Evolutionary conservation across 2,329 filamentous ascomycete genomes (phyloP).

Genomic region (Monilinia vaccinii-corymbosi): DNA sequence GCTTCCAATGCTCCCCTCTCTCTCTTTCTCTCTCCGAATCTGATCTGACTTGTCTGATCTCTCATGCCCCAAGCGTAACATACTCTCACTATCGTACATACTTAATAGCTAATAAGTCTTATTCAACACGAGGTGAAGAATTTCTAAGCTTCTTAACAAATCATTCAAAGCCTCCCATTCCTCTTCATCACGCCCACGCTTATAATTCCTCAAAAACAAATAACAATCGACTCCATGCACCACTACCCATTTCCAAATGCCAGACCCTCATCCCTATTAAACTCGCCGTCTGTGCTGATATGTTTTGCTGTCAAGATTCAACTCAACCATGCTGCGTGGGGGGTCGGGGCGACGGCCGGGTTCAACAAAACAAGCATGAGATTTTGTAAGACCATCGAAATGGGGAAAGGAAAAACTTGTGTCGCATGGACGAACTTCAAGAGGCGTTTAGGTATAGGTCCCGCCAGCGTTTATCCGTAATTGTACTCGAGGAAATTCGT

Average conservation of each 20-base stretch:
- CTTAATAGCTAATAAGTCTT: background rate
- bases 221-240: slow-evolving; percentile 1
- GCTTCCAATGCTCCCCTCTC: background rate
- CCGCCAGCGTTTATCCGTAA: background rate
- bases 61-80: background rate
- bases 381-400: slow-evolving; percentile 1
- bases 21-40: background rate
- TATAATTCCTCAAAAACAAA: slow-evolving; percentile 7
- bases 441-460: slow-evolving; percentile 1
- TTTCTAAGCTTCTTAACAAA: background rate
- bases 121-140: background rate
- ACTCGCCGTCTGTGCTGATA: slow-evolving; percentile 6
- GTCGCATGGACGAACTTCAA: slow-evolving; percentile 1
- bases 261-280: slow-evolving; percentile 7
- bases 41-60: background rate
- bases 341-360: too few relatives aligned
- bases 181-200: background rate
- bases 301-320: slow-evolving; percentile 10
- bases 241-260: slow-evolving; percentile 8
- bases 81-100: slow-evolving; percentile 2
- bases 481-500: slow-evolving; percentile 8
- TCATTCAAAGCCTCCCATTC: background rate
- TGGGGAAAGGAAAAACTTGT: slow-evolving; percentile 8
- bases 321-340: slow-evolving; percentile 9
- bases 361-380: slow-evolving; percentile 12